Evolutionary conservation across 2,329 filamentous ascomycete species (phyloP), one percentile per base, ranked within the genome.

Genomic region (Ampelomyces quisqualis): DNA sequence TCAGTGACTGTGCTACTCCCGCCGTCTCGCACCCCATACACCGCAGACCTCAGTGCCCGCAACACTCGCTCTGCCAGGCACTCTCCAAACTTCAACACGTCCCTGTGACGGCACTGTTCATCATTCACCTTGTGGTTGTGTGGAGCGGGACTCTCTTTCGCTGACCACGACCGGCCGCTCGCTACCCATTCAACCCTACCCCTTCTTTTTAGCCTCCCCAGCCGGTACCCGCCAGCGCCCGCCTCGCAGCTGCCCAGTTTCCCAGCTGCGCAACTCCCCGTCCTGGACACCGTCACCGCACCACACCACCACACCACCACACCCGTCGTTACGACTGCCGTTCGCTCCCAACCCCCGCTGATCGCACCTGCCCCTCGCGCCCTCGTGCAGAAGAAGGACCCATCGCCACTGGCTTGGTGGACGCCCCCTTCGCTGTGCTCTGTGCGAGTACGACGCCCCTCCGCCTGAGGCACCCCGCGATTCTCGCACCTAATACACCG

Each of bases 321-420:
- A 19, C 39, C 47, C 43, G 50, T 57, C 49, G 47, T 39, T 43
- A 23, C 45, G 41, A 51, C 54, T 38, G 46, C 43, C 58, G 42
- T 55, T 64, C 61, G 55, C 55, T 64, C 53, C 53, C 53, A 45
- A 32, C 41, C 44, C 35, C 20, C 44, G 2, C 33, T 33, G n/a
- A 19, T 34, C 5, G 11, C 27, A 22, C 38, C 18, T 21, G 17
- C 42, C 34, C 42, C 20, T 28, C 23, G 33, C 48, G 17, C 47
- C 17, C 45, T 50, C 44, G 40, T 34, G 46, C 23, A 40, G 38
- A 29, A 44, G 28, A 37, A 44, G 34, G 43, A 33, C 18, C 34
- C 36, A 39, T 44, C 52, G 58, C 62, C 61, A 61, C 64, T 65
- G 64, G 64, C 61, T 55, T 65, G 63, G 62, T 57, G 50, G 52